phyloP scores from a whole-genome alignment of 768 basidiomycete genomes.

The Termitomyces sp. region DNA sequence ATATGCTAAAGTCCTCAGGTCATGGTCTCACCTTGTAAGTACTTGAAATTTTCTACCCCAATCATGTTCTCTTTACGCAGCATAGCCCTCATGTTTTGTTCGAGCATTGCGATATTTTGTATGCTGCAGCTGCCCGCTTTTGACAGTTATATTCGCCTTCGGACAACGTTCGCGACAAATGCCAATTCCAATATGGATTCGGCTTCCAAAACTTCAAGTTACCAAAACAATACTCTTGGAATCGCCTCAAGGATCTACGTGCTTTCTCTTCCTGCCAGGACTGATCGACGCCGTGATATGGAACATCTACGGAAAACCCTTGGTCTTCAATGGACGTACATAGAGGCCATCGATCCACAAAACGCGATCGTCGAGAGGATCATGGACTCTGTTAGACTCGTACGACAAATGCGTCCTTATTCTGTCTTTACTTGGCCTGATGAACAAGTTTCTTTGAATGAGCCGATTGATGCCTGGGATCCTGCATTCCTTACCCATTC shows the following conservation, averaged over 20 bases:
- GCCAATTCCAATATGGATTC: background rate
- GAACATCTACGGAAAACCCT: conserved; percentile 45
- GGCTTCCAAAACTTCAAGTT: background rate
- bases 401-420: conserved; percentile 20
- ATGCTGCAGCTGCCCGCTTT: background rate
- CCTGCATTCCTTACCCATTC: conserved; percentile 11
- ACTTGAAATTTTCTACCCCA: too few species aligned
- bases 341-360: conserved; percentile 43
- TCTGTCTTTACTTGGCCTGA: conserved; percentile 20
- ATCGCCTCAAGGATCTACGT: conserved; percentile 48
- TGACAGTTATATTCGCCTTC: conserved; percentile 1
- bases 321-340: conserved; percentile 49
- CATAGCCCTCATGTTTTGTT: background rate
- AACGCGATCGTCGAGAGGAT: conserved; percentile 37
- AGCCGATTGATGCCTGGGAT: conserved; percentile 23
- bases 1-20: too few species aligned
- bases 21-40: too few species aligned
- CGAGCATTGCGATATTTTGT: background rate
- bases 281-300: conserved; percentile 57
- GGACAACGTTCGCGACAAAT: background rate
- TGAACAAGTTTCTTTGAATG: conserved; percentile 17
- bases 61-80: conserved; percentile 5
- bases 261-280: conserved; percentile 54
- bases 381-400: conserved; percentile 34
- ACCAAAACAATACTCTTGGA: conserved; percentile 25